Evolutionary conservation across 2,329 filamentous ascomycete genomes (phyloP), one percentile per base, ranked within the genome.

Genomic region (Phialophora expanda): DNA sequence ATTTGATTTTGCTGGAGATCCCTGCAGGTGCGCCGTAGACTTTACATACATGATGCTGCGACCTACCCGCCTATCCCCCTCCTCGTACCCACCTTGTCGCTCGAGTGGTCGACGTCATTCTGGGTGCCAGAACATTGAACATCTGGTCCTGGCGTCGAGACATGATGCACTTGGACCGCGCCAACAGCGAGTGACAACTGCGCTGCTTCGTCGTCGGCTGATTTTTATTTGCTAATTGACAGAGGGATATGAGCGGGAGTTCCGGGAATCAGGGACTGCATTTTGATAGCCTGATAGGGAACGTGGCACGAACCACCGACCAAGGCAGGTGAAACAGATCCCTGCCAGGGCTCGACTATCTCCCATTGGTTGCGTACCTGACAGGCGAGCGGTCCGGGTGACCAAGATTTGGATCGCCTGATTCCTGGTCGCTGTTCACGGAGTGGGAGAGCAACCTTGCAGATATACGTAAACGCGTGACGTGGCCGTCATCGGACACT

Each of bases 251-350:
- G 51, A 56, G 14, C 46, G 56, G 55, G n/a, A 8, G 17, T 32
- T 61, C 55, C 41, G 17, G 62, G 22, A 20, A 34, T 9, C 28
- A 55, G 24, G 53, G n/a, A 20, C 53, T 32, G 17, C 53, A 14
- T 12, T 28, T n/a, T 32, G 28, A 55, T n/a, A 55, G 28, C 12
- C 12, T 20, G 28, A 59, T 17, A 62, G 28, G 28, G 48, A 65
- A 61, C 55, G 62, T 65, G 62, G 66, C 66, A 65, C 66, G 62
- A 62, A 61, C 66, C 65, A 65, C 66, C 58, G 59, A 55, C 66
- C 65, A 56, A 61, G 48, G 61, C 57, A 28, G 65, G 53, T 22
- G 51, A 26, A 54, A 22, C 61, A 61, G 28, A 57, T 44, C 20
- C 53, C 61, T 48, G 44, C 24, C 61, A 55, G 51, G 64, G 44